Conservation (phyloP, 1,284 basidiomycete species). For the Moesziomyces sp. region DNA sequence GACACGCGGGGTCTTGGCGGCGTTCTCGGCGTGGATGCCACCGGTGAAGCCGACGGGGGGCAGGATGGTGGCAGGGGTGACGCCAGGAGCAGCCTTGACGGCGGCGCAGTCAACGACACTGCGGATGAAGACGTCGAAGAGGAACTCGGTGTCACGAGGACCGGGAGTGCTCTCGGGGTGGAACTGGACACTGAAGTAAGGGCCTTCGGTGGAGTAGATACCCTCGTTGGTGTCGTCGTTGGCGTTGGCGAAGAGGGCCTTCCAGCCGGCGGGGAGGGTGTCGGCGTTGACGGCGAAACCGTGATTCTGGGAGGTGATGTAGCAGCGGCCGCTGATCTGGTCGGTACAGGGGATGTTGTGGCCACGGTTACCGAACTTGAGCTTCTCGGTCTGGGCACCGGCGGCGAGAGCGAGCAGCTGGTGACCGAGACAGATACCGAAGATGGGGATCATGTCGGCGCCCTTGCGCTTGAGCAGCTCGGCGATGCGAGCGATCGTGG, state of each 20-base stretch:
- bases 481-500: constrained; percentile 79
- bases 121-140: constrained; percentile 97
- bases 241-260: constrained; percentile 93
- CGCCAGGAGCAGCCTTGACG: constrained; percentile 68
- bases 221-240: constrained; percentile 98
- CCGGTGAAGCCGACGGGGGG: constrained; percentile 85
- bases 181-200: constrained; percentile 99
- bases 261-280: constrained; percentile 86
- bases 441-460: constrained; percentile 84
- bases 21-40: constrained; percentile 85
- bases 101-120: constrained; percentile 83
- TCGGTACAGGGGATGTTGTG: constrained; percentile 99
- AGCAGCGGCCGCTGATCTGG: constrained; percentile 91
- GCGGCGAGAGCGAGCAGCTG: constrained; percentile 95
- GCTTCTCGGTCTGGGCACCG: constrained; percentile 93
- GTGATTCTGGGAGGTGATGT: constrained; percentile 99
- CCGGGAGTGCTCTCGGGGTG: constrained; percentile 99
- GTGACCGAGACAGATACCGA: constrained; percentile 98
- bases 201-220: constrained; percentile 81
- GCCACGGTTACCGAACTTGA: constrained; percentile 99
- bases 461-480: constrained; percentile 73
- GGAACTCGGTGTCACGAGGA: constrained; percentile 96
- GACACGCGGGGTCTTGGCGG: constrained; percentile 78
- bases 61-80: constrained; percentile 33
- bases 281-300: constrained; percentile 92